Evolutionary conservation across 371 early-diverging fungal species (phyloP), one percentile per base, ranked within the genome.

Genomic region (Zopfochytrium polystomum): DNA sequence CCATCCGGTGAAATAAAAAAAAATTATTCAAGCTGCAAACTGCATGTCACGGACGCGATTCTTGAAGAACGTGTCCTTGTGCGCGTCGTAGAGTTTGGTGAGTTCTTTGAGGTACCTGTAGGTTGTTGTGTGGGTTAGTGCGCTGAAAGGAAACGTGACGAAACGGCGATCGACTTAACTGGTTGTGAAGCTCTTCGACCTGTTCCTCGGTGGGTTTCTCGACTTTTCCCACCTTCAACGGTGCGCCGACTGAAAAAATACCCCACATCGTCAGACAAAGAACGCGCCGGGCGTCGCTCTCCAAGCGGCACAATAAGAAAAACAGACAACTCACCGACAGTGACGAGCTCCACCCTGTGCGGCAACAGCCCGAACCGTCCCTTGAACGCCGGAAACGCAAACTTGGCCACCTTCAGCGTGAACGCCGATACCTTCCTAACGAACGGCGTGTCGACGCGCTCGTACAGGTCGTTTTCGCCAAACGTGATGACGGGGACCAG

Each of bases 391-490:
- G 77, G 76, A 15, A 72, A 44, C 23, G 72, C 63, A 59, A 68
- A 75, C 11, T 68, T 63, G n/a, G 56, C 30, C n/a, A 59, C 1
- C 35, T 60, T 60, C 26, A 68, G 34, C 9, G 71, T 45, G 15
- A 62, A 15, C 11, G 46, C 29, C 26, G 66, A 72, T 26, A 72
- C 1, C 3, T 60, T 47, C 43, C 57, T 47, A 11, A 73, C 26
- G 6, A 50, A 38, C 38, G 74, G 64, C 29, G 60, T 32, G 15
- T 59, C 52, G 31, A 74, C 55, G 31, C 69, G 76, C 13, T 65
- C 45, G 63, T 55, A 82, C 13, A 79, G 31, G 47, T 82, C 78
- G 68, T 73, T 78, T 55, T 82, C 82, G 27, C 79, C 79, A 50
- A 82, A 82, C 0, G 68, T 58, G 20, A 74, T 52, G 6, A 71